These are phyloP conservation scores for Podospora didyma DNA, from an alignment of 495 filamentous ascomycete species.

Conservation along the genomic window DNA sequence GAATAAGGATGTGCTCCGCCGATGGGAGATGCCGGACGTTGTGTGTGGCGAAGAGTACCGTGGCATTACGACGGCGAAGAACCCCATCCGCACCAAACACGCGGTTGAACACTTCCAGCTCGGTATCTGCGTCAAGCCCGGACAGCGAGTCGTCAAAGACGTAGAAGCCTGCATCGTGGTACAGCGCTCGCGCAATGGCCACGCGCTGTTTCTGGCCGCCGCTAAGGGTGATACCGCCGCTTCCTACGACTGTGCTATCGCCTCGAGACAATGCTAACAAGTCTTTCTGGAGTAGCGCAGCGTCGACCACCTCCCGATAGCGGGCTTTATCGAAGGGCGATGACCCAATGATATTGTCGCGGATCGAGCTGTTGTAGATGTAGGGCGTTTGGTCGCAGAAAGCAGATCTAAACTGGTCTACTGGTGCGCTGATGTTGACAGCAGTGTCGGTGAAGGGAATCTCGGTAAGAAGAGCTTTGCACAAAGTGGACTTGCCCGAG, in stretches of 20 bases:
- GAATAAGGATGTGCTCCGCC: conserved; percentile 41
- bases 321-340: conserved; percentile 47
- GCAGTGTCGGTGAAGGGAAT: conserved; percentile 4
- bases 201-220: conserved; percentile 63
- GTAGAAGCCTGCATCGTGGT: conserved; percentile 10
- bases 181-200: conserved; percentile 17
- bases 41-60: conserved; percentile 6
- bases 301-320: conserved; percentile 55
- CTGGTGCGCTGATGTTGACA: no score
- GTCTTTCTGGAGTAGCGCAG: conserved; percentile 53
- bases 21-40: conserved; percentile 30
- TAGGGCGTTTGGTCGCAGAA: conserved; percentile 38
- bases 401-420: no score
- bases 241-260: conserved; percentile 55
- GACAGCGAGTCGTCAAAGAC: conserved; percentile 47
- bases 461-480: conserved; percentile 28
- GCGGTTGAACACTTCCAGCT: conserved; percentile 50
- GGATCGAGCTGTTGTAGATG: conserved; percentile 33
- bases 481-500: conserved; percentile 32
- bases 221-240: conserved; percentile 56
- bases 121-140: conserved; percentile 54
- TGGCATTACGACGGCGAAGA: conserved; percentile 8
- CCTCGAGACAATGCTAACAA: conserved; percentile 22
- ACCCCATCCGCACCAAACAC: conserved; percentile 33
- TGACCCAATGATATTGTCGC: conserved; percentile 15